A percentile compares a stretch with the other conserved stretches of the same genome.
phyloP scores from a whole-genome alignment of 2,329 filamentous ascomycete species.

The Dothidotthia symphoricarpi region DNA sequence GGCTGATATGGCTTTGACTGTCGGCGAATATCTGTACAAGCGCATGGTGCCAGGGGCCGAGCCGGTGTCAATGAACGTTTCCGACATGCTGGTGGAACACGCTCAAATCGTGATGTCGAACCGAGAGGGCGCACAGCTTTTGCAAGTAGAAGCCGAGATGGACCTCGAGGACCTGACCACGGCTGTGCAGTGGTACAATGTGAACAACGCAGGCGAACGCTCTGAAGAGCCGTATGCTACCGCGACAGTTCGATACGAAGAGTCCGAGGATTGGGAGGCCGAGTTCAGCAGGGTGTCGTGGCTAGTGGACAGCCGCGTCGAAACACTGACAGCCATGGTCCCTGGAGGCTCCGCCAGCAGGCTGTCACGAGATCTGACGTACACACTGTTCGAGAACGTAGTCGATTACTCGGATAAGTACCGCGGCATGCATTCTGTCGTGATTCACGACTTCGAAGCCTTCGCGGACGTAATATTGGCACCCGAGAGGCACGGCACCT shows the following conservation, averaged over 20 bases:
- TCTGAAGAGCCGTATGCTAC: constrained; percentile 8
- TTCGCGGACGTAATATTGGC: constrained; percentile 4
- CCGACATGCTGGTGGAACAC: no score
- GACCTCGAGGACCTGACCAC: no score
- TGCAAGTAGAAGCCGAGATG: no score
- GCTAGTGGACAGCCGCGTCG: constrained; percentile 17
- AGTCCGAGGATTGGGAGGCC: constrained; percentile 12
- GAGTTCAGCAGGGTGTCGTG: constrained; percentile 16
- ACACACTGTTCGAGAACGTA: constrained; percentile 22
- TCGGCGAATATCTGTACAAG: no score
- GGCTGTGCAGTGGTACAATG: no score
- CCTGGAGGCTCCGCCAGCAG: constrained; percentile 10
- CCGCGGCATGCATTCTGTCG: constrained; percentile 20
- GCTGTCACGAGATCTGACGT: constrained; percentile 19
- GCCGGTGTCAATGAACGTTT: no score
- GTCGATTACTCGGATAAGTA: constrained; percentile 24
- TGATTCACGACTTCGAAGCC: constrained; percentile 21
- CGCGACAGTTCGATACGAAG: constrained; percentile 3
- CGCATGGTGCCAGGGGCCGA: no score
- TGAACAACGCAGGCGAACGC: no score
- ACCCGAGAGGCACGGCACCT: constrained; percentile 4
- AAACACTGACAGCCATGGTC: constrained; percentile 13
- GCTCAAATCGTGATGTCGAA: no score
- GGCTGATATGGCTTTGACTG: no score
- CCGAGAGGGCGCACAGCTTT: no score